These are phyloP conservation scores for Blastomyces silverae DNA, from an alignment of 2,329 filamentous ascomycete species.

Conservation along the genomic window DNA sequence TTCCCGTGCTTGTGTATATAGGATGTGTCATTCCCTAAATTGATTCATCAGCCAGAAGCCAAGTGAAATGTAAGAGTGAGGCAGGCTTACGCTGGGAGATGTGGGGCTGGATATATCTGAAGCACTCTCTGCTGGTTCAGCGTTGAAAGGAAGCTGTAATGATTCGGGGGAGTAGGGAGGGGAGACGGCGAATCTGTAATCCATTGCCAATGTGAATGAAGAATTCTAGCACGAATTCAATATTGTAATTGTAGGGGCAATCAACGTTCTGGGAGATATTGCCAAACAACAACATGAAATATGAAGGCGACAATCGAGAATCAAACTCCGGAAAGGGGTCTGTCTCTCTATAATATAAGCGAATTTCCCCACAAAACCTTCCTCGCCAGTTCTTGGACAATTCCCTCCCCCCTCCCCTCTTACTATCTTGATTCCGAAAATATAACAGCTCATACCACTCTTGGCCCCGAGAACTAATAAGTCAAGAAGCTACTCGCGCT, in stretches of 20 bases:
- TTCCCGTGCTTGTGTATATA: conserved; percentile 20
- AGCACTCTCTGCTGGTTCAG: conserved; percentile 19
- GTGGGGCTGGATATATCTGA: conserved; percentile 25
- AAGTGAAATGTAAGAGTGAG: not conserved
- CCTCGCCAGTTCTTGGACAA: not conserved
- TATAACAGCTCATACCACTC: not conserved
- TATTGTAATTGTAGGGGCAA: not conserved
- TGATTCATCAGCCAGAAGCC: not conserved
- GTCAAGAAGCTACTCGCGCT: not conserved
- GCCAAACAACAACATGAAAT: not conserved
- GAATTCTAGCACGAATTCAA: not conserved
- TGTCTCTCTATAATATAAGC: not conserved
- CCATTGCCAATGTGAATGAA: conserved; percentile 10
- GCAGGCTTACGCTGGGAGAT: conserved; percentile 24
- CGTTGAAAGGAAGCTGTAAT: not conserved
- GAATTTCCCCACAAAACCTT: not conserved
- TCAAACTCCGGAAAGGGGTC: not conserved
- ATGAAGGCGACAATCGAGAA: not conserved
- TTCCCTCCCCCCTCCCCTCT: too few species aligned
- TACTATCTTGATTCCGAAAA: conserved; percentile 1
- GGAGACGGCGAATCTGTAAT: not conserved
- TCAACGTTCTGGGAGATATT: not conserved
- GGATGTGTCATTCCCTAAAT: conserved; percentile 23
- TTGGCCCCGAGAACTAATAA: not conserved
- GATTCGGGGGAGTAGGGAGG: conserved; percentile 28